Percentiles rank a stretch among this genome's conserved stretches.
phyloP scores from a whole-genome alignment of 106 monocot species.

The Apostasia shenzhenica region DNA sequence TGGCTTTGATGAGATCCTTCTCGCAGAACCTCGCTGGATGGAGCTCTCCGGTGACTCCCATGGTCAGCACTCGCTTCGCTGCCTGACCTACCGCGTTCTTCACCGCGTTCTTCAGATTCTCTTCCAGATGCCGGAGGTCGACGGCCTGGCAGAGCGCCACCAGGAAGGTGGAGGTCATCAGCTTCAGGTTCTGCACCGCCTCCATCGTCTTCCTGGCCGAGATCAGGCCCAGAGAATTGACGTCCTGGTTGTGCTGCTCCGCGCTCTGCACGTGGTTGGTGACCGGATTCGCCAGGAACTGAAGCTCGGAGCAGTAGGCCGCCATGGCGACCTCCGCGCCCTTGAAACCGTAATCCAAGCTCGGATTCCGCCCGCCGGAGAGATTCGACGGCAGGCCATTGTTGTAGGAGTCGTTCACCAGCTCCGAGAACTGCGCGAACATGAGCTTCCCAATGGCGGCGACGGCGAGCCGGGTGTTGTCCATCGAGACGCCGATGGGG shows the following conservation, averaged over 20 bases:
- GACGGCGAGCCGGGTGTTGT: slow-evolving; percentile 39
- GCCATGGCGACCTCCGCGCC: slow-evolving; percentile 75
- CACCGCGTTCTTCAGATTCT: slow-evolving; percentile 27
- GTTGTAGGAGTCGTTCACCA: slow-evolving; percentile 63
- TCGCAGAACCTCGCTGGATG: slow-evolving; percentile 44
- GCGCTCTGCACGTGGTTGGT: slow-evolving; percentile 77
- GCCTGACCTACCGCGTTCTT: slow-evolving; percentile 37
- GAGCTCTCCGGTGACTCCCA: slow-evolving; percentile 28
- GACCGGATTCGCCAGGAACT: slow-evolving; percentile 52
- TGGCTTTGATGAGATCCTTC: slow-evolving; percentile 37
- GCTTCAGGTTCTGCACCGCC: slow-evolving; percentile 53
- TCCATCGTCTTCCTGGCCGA: slow-evolving; percentile 58
- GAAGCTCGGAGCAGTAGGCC: slow-evolving; percentile 68
- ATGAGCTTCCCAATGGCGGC: slow-evolving; percentile 73
- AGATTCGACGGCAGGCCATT: slow-evolving; percentile 41
- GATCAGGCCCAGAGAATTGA: slow-evolving; percentile 60
- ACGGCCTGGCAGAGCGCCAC: slow-evolving; percentile 38
- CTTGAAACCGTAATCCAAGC: slow-evolving; percentile 60
- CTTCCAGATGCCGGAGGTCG: slow-evolving; percentile 45
- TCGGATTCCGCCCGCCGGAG: slow-evolving; percentile 29
- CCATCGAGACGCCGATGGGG: slow-evolving; percentile 56
- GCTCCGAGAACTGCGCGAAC: slow-evolving; percentile 76
- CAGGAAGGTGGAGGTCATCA: slow-evolving; percentile 42
- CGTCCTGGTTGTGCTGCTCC: slow-evolving; percentile 75
- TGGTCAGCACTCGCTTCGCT: slow-evolving; percentile 34